Evolutionary conservation across 257 asterid species (phyloP).

Genomic region (Thymus quinquecostatus): DNA sequence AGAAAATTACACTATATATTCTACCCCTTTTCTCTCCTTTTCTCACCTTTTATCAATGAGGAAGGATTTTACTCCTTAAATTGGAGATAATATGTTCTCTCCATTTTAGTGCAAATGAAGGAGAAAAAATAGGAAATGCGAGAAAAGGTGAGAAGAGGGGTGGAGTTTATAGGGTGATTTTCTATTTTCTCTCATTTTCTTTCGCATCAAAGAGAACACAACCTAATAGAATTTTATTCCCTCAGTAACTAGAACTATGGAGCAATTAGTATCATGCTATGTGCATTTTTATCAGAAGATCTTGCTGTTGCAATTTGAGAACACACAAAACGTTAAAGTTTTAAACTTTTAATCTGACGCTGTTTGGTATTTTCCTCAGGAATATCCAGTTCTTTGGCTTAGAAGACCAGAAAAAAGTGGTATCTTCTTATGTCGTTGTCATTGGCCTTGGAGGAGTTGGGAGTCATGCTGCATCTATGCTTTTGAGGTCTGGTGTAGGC

Average conservation of each 20-base stretch:
- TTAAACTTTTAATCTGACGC: not conserved
- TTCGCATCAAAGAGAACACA: no score
- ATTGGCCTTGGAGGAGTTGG: conserved; percentile 99
- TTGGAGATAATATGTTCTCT: no score
- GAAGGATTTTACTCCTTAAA: no score
- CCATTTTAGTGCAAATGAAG: no score
- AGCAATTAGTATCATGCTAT: not conserved
- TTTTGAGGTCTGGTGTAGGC: conserved; percentile 92
- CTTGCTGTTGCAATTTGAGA: conserved; percentile 8
- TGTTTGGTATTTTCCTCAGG: conserved; percentile 44
- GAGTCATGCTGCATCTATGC: conserved; percentile 99
- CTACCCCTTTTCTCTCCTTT: no score
- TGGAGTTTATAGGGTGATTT: no score
- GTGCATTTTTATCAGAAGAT: conserved; percentile 3
- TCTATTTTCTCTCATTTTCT: no score
- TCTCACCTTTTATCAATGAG: no score
- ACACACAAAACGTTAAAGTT: not conserved
- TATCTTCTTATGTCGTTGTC: conserved; percentile 81
- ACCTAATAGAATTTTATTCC: not conserved
- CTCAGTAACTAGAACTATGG: not conserved
- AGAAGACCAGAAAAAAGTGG: conserved; percentile 77
- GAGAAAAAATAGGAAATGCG: no score
- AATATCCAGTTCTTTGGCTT: conserved; percentile 94
- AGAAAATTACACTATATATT: no score
- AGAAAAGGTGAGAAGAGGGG: no score